Base-by-base conservation (phyloP, 1,284 basidiomycete species). In the Cystobasidiaceae sp. region DNA sequence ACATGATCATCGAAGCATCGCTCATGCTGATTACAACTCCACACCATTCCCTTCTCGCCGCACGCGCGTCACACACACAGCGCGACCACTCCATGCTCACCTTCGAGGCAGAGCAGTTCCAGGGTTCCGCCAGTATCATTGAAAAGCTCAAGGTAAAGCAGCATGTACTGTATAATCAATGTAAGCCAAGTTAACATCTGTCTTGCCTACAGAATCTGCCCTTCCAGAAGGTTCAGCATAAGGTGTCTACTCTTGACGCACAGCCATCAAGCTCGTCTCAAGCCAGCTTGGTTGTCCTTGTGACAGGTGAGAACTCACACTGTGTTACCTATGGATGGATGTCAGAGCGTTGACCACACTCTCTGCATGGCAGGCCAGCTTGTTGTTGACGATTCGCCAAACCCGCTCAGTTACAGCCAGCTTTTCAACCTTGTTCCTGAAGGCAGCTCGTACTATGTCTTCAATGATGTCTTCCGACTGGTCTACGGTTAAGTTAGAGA, bases 351-450 rank as follows among this genome's bases (percentile, higher is more conserved):
- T n/a, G n/a, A n/a, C n/a, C n/a, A n/a, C n/a, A n/a, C n/a, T n/a
- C n/a, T n/a, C n/a, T n/a, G n/a, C n/a, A n/a, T n/a, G n/a, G n/a
- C n/a, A 33, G 49, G 54, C 21, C 54, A 56, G 27, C 9, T 37
- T 9, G 17, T 71, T 90, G 90, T 94, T 69, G 92, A 93, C 69
- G 89, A 87, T 72, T 82, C 81, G 70, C 63, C 78, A 63, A 88
- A 90, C 74, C 84, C 89, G n/a, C 80, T 97, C 67, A 85, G 85
- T 74, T 97, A 90, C 82, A 88, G 86, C 70, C 92, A 96, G 78
- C 80, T 86, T 67, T 98, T 97, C 85, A 91, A 93, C 71, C 84
- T 97, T 55, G 82, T 89, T 67, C 87, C 85, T 32, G 91, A 96
- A 25, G 84, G 80, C 17, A 77, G 45, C 8, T 34, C 27, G 13